phyloP scores from a whole-genome alignment of 495 filamentous ascomycete species.

The Emericellopsis terricola region DNA sequence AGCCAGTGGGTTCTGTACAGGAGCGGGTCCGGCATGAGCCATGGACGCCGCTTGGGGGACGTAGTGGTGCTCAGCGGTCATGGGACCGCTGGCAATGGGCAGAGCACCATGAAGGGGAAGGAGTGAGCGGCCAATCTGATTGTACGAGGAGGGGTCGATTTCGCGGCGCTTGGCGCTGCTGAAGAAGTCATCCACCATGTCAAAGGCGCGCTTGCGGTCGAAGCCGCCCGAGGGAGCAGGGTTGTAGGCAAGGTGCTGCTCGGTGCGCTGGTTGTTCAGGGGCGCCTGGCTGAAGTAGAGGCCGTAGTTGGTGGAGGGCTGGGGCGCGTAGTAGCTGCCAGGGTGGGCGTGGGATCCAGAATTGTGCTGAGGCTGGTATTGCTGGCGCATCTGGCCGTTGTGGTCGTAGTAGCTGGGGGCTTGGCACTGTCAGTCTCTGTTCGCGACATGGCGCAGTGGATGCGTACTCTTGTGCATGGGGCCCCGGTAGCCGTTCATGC shows the following conservation, averaged over 20 bases:
- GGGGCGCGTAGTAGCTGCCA: constrained; percentile 32
- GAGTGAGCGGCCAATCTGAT: constrained; percentile 64
- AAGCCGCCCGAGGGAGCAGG: constrained; percentile 17
- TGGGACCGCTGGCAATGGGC: constrained; percentile 45
- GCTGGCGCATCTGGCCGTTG: constrained; percentile 35
- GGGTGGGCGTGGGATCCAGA: constrained; percentile 1
- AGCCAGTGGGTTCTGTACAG: constrained; percentile 35
- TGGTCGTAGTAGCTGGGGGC: constrained; percentile 36
- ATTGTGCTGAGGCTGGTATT: neutral
- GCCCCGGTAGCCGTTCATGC: constrained; percentile 39
- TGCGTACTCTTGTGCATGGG: constrained; percentile 35
- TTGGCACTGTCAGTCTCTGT: constrained; percentile 9
- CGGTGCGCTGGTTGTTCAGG: constrained; percentile 27
- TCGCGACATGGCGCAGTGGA: constrained; percentile 4
- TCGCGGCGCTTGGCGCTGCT: constrained; percentile 75
- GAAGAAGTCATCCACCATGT: constrained; percentile 87
- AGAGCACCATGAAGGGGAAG: constrained; percentile 49
- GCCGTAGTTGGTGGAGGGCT: constrained; percentile 31
- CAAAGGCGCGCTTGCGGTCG: constrained; percentile 67
- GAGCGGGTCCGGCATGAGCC: constrained; percentile 19
- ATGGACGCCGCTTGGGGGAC: neutral
- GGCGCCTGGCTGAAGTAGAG: constrained; percentile 46
- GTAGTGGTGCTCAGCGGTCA: constrained; percentile 45
- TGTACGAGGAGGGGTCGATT: constrained; percentile 70
- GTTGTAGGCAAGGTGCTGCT: constrained; percentile 31